Evolutionary conservation across 2,329 filamentous ascomycete genomes (phyloP), one percentile per base, ranked within the genome.

Genomic region (Endocalyx cinctus): DNA sequence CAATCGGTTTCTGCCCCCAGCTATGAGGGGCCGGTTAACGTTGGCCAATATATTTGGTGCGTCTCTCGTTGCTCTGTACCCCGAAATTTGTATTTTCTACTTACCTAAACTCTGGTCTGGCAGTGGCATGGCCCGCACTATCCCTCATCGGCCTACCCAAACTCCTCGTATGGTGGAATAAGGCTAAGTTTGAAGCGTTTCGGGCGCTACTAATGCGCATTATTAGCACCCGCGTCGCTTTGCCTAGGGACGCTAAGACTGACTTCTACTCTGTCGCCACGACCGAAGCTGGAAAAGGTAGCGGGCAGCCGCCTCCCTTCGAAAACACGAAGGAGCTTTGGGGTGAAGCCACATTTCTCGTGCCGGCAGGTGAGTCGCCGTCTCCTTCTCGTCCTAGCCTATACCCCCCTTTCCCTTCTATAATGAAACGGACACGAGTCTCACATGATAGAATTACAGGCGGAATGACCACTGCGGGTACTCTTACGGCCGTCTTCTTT

Each of bases 231-330:
- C 41, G 41, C 4, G 30, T 38, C 22, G 35, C 29, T 7, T 16
- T 41, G 7, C 10, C 26, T 17, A 37, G 20, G 23, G 30, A 37
- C 18, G 41, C 38, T 2, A 38, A 19, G 17, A 20, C 19, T 29
- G 39, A 42, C 15, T 32, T 42, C 10, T 39, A 31, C 29, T 32
- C 35, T 8, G 18, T 39, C 22, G 34, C 27, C n/a, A 29, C 32
- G 2, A 27, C 17, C 6, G 37, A 31, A 10, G 16, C 29, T 17
- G 15, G 22, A n/a, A n/a, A n/a, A n/a, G n/a, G n/a, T n/a, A n/a
- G n/a, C n/a, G n/a, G n/a, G n/a, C n/a, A n/a, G n/a, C n/a, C n/a
- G n/a, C n/a, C n/a, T n/a, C n/a, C n/a, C n/a, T n/a, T 27, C 29
- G 17, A 17, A 12, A 22, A n/a, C 22, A 17, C 7, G 10, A 17